phyloP scores from a whole-genome alignment of 2,329 filamentous ascomycete genomes.

The Calycina herbarum region DNA sequence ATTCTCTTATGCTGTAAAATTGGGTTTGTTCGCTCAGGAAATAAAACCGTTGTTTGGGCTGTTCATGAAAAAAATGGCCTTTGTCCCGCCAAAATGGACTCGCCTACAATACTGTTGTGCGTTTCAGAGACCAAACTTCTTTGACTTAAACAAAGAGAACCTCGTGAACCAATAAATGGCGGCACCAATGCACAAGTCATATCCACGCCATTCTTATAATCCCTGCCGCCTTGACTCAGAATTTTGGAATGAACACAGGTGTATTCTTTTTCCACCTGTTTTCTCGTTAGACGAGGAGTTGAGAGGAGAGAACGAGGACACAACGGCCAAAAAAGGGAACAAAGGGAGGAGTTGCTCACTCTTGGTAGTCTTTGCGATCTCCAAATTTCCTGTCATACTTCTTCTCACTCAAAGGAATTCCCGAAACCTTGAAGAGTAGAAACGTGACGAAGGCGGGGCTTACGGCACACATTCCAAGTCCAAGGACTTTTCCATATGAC shows the following conservation, averaged over 20 bases:
- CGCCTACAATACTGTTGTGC: too few species aligned
- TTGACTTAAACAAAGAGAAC: too few species aligned
- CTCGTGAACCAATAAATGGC: neutral
- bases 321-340: too few species aligned
- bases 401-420: constrained; percentile 64
- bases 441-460: constrained; percentile 66
- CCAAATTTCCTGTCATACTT: constrained; percentile 60
- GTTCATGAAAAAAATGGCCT: too few species aligned
- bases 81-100: too few species aligned
- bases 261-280: constrained; percentile 57
- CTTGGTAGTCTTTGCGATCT: constrained; percentile 39
- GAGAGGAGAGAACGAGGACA: too few species aligned
- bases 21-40: too few species aligned
- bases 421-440: constrained; percentile 62
- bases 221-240: constrained; percentile 38
- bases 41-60: too few species aligned
- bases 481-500: constrained; percentile 44
- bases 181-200: neutral
- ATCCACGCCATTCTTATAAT: neutral
- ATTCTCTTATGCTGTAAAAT: too few species aligned
- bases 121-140: too few species aligned
- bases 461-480: constrained; percentile 43
- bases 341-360: constrained; percentile 38
- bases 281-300: too few species aligned
- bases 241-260: constrained; percentile 61